These are phyloP conservation scores for Elsinoe fawcettii DNA, from an alignment of 2,329 filamentous ascomycete genomes.

Conservation along the genomic window DNA sequence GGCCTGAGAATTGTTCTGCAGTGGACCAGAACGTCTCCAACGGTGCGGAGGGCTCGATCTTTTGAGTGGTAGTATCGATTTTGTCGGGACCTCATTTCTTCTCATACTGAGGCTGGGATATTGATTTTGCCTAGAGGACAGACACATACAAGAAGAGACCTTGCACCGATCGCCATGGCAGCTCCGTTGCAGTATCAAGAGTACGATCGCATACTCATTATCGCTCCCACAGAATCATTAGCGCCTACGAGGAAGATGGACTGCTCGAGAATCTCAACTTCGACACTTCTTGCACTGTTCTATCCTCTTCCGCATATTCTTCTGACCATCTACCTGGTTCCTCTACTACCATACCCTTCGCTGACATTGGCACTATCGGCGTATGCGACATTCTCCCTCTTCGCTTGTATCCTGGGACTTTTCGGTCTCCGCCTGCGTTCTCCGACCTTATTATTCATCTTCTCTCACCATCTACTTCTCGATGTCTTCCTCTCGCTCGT, in stretches of 20 bases:
- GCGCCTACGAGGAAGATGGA: not conserved
- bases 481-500: constrained; percentile 19
- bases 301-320: constrained; percentile 3
- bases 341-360: constrained; percentile 2
- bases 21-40: not conserved
- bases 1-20: not conserved
- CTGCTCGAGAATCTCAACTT: not conserved
- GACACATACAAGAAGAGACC: not conserved
- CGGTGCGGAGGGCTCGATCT: not conserved
- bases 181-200: not conserved
- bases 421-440: constrained; percentile 20
- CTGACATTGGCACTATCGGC: constrained; percentile 2
- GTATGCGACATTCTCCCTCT: constrained; percentile 3
- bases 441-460: constrained; percentile 17
- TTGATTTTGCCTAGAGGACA: not conserved
- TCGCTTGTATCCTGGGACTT: constrained; percentile 38
- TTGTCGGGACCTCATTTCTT: not conserved
- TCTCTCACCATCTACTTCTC: constrained; percentile 19
- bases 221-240: not conserved
- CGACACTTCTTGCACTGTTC: not conserved
- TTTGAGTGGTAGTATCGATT: constrained; percentile 9
- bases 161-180: not conserved
- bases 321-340: constrained; percentile 1
- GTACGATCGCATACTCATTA: not conserved
- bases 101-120: not conserved